Evolutionary conservation across 805 yeast genomes (phyloP).

Genomic region (Ogataea glucozyma): DNA sequence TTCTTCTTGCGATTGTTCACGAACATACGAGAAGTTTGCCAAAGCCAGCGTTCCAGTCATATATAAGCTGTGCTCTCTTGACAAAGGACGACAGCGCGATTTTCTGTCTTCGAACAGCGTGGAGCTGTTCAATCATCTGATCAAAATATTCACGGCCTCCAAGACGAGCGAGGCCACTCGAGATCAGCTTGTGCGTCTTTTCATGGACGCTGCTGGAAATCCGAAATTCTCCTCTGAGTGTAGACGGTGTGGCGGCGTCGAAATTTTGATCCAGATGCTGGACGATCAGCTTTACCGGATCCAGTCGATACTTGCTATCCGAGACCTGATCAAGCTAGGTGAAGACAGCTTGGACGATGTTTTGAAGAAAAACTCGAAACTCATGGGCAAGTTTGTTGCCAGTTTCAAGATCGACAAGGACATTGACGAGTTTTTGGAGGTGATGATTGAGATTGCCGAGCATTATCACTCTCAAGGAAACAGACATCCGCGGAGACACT

Average conservation of each 20-base stretch:
- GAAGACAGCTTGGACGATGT: slow-evolving; percentile 20
- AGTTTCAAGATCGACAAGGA: slow-evolving; percentile 14
- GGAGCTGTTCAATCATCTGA: slow-evolving; percentile 16
- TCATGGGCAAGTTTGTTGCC: slow-evolving; percentile 15
- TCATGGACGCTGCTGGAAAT: slow-evolving; percentile 20
- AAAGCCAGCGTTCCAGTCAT: slow-evolving; percentile 18
- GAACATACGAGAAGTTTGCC: slow-evolving; percentile 16
- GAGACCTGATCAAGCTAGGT: slow-evolving; percentile 10
- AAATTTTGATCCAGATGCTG: slow-evolving; percentile 18
- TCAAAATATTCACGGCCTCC: slow-evolving; percentile 9
- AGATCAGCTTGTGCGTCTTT: slow-evolving; percentile 16
- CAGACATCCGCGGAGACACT: slow-evolving; percentile 8
- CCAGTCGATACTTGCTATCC: slow-evolving; percentile 12
- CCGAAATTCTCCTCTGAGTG: slow-evolving; percentile 9
- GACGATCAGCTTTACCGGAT: slow-evolving; percentile 15
- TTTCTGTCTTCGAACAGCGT: slow-evolving; percentile 20
- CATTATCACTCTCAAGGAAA: slow-evolving; percentile 9
- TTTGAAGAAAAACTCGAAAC: slow-evolving; percentile 15
- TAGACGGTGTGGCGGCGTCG: slow-evolving; percentile 18
- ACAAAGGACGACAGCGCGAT: slow-evolving; percentile 16
- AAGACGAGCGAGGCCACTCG: slow-evolving; percentile 9
- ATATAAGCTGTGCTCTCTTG: slow-evolving; percentile 17
- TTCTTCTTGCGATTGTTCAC: slow-evolving; percentile 15
- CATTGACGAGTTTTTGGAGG: slow-evolving; percentile 14
- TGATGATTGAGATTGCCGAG: slow-evolving; percentile 10